phyloP scores from a whole-genome alignment of 257 asterid species.

The Salvia splendens region DNA sequence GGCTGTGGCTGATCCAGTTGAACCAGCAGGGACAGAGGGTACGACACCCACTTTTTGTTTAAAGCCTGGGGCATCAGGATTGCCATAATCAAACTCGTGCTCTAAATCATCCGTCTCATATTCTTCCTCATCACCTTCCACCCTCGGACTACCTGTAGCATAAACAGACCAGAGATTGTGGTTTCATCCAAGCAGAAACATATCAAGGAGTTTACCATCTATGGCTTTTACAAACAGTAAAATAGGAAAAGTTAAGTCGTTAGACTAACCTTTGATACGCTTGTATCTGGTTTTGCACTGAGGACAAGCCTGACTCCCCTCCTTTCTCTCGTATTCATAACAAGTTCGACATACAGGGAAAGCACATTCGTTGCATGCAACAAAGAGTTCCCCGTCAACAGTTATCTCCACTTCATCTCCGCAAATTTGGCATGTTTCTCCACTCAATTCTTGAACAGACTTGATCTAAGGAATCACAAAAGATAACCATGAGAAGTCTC shows the following conservation, averaged over 20 bases:
- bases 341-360: slow-evolving; percentile 85
- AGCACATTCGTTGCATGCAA: slow-evolving; percentile 95
- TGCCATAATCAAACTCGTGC: slow-evolving; percentile 63
- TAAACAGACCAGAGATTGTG: neutral
- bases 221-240: neutral
- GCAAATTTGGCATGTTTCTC: slow-evolving; percentile 69
- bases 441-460: slow-evolving; percentile 66
- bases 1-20: slow-evolving; percentile 39
- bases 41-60: slow-evolving; percentile 28
- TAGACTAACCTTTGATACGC: slow-evolving; percentile 64
- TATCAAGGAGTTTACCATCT: neutral
- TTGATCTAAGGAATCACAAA: slow-evolving; percentile 49
- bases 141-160: slow-evolving; percentile 74
- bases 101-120: slow-evolving; percentile 77
- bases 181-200: neutral
- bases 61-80: slow-evolving; percentile 38
- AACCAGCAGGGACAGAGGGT: slow-evolving; percentile 38
- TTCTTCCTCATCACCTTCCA: slow-evolving; percentile 94
- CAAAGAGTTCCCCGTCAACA: slow-evolving; percentile 65
- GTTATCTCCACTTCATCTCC: slow-evolving; percentile 74
- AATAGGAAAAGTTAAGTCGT: neutral
- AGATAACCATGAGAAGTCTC: slow-evolving; percentile 13
- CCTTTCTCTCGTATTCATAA: slow-evolving; percentile 85
- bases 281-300: slow-evolving; percentile 90
- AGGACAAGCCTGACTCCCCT: slow-evolving; percentile 81